A percentile compares a stretch with the other conserved stretches of the same genome.
Evolutionary conservation across 2,329 filamentous ascomycete species (phyloP).

Genomic region (Pseudocercospora ulei): DNA sequence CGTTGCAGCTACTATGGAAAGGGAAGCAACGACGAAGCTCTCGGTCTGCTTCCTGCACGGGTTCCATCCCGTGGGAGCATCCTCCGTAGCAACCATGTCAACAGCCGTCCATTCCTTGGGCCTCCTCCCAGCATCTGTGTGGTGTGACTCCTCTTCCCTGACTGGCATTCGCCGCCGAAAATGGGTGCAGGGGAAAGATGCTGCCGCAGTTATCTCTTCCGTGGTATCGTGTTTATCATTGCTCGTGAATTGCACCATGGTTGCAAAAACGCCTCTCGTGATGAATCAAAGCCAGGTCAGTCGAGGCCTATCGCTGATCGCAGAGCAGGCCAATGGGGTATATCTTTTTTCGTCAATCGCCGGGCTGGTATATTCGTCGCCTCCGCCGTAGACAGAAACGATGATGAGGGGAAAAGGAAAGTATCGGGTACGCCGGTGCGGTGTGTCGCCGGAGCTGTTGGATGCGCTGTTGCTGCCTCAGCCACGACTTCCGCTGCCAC

Average conservation of each 20-base stretch:
- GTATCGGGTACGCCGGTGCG: slow-evolving; percentile 6
- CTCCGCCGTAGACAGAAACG: neutral
- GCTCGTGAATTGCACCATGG: slow-evolving; percentile 3
- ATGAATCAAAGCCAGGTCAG: slow-evolving; percentile 2
- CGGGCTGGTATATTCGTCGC: neutral
- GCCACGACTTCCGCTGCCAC: slow-evolving; percentile 15
- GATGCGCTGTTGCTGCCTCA: slow-evolving; percentile 12
- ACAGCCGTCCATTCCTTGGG: too few relatives aligned
- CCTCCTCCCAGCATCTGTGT: slow-evolving; percentile 2
- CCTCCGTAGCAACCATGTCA: too few relatives aligned
- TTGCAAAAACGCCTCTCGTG: neutral
- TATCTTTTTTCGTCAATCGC: too few relatives aligned
- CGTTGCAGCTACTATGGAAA: too few relatives aligned
- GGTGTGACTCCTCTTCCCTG: slow-evolving; percentile 2
- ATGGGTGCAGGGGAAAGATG: slow-evolving; percentile 9
- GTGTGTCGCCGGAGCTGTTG: slow-evolving; percentile 15
- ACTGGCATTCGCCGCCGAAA: slow-evolving; percentile 7
- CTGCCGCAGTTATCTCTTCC: slow-evolving; percentile 5
- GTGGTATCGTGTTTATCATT: slow-evolving; percentile 8
- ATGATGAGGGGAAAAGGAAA: neutral
- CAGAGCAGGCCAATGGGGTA: slow-evolving; percentile 1
- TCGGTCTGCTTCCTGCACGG: too few relatives aligned
- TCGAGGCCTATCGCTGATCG: neutral
- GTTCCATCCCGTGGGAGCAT: too few relatives aligned
- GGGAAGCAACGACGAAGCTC: too few relatives aligned